phyloP scores from a whole-genome alignment of 148 eudicot species.

The Hydrangea macrophylla region DNA sequence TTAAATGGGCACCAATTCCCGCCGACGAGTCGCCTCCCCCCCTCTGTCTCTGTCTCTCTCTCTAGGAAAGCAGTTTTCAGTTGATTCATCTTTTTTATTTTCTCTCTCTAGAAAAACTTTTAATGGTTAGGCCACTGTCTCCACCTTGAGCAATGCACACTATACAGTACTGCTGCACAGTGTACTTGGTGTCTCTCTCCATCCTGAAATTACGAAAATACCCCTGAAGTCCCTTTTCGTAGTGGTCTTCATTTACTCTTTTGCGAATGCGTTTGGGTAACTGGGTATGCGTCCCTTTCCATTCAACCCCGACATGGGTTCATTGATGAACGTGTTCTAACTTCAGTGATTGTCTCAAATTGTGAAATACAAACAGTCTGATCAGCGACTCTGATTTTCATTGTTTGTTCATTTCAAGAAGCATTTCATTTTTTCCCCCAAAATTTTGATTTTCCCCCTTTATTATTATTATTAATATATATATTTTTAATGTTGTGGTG shows the following conservation, averaged over 20 bases:
- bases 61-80: constrained; percentile 3
- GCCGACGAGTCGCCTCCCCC: constrained; percentile 7
- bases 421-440: neutral
- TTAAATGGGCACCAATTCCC: neutral
- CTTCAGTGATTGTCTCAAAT: neutral
- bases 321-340: constrained; percentile 8
- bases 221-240: neutral
- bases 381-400: constrained; percentile 1
- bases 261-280: neutral
- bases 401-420: neutral
- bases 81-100: neutral
- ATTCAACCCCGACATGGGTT: constrained; percentile 9
- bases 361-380: neutral
- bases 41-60: constrained; percentile 10
- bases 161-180: neutral
- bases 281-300: neutral
- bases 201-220: constrained; percentile 3
- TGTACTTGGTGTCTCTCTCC: neutral
- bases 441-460: neutral
- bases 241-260: neutral
- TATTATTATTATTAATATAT: too few species aligned
- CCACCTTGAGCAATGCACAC: constrained; percentile 22
- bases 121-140: constrained; percentile 9
- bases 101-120: neutral
- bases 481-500: too few species aligned